These are phyloP conservation scores for Paracoccidioides lutzii DNA, from an alignment of 2,329 filamentous ascomycete genomes.

Conservation along the genomic window DNA sequence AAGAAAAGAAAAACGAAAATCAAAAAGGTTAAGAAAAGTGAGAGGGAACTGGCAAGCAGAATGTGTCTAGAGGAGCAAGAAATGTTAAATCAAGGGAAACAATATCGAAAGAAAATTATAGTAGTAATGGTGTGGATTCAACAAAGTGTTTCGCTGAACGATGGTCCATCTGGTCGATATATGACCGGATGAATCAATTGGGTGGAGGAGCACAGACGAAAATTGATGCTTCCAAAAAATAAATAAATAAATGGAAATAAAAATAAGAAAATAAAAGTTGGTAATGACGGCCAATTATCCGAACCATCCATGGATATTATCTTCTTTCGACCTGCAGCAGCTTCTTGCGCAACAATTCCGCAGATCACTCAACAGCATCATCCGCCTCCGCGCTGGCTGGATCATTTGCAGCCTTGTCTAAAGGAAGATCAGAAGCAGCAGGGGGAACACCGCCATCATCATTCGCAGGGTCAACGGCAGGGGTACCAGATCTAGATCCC, in stretches of 20 bases:
- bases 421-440: background rate
- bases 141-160: background rate
- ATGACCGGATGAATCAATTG: background rate
- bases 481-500: constrained; percentile 1
- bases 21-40: background rate
- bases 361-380: background rate
- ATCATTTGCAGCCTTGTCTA: background rate
- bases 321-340: background rate
- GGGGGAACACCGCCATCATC: background rate
- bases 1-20: background rate
- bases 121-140: background rate
- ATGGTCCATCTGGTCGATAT: background rate
- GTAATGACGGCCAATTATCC: background rate
- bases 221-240: background rate
- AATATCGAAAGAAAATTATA: background rate
- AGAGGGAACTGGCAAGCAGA: background rate
- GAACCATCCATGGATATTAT: background rate
- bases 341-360: background rate
- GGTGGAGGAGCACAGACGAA: background rate
- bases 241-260: background rate
- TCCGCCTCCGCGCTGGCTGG: background rate
- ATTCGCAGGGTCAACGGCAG: background rate
- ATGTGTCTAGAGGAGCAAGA: background rate
- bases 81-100: background rate
- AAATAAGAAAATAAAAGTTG: too few relatives aligned